phyloP scores from a whole-genome alignment of 345 rosid species.

The Hibiscus mutabilis region DNA sequence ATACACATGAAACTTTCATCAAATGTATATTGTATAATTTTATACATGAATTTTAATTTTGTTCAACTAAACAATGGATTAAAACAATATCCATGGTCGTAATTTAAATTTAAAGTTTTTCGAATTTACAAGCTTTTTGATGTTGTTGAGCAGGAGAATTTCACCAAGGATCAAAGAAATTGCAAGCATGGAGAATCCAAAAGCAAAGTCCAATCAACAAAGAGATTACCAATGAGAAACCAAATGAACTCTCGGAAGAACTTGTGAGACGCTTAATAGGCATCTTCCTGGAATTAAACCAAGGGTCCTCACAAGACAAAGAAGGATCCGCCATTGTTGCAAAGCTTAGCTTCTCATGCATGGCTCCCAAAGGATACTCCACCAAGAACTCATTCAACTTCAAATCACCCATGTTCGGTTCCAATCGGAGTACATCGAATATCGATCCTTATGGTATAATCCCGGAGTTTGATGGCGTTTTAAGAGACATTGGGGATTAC shows the following conservation, averaged over 20 bases:
- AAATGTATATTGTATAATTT: too few relatives aligned
- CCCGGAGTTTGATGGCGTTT: conserved; percentile 41
- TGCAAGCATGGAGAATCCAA: conserved; percentile 31
- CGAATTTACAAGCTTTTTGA: too few relatives aligned
- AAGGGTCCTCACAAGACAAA: conserved; percentile 27
- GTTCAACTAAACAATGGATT: too few relatives aligned
- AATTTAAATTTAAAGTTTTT: background rate
- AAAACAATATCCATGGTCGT: background rate
- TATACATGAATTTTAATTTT: too few relatives aligned
- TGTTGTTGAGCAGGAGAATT: conserved; percentile 40
- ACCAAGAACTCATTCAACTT: conserved; percentile 25
- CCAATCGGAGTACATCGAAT: conserved; percentile 34
- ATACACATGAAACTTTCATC: too few relatives aligned
- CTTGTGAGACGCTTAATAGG: conserved; percentile 59
- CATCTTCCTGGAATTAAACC: conserved; percentile 63
- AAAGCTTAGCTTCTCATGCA: conserved; percentile 49
- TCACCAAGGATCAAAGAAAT: conserved; percentile 33
- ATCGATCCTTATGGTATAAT: conserved; percentile 64
- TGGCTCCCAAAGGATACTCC: conserved; percentile 36
- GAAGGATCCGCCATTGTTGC: conserved; percentile 37
- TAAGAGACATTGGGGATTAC: conserved; percentile 74
- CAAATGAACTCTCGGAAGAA: conserved; percentile 69
- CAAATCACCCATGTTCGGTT: conserved; percentile 23
- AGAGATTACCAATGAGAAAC: conserved; percentile 40
- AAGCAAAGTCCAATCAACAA: conserved; percentile 25